Conservation (phyloP, 2,329 filamentous ascomycete genomes). For the Fusarium sp. region DNA sequence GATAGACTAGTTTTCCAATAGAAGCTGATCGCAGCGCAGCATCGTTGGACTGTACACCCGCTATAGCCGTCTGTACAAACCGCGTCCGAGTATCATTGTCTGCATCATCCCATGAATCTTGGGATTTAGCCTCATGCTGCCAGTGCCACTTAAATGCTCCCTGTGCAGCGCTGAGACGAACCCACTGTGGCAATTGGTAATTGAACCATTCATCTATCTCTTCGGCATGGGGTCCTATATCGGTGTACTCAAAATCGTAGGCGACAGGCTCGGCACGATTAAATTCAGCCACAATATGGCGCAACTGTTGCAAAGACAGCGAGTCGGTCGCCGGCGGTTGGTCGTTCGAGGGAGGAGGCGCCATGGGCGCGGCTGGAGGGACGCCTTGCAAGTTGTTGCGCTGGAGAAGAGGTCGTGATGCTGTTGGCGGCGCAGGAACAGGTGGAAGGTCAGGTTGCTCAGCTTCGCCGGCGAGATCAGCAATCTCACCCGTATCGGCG, state of each 20-base stretch:
- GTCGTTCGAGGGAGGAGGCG: constrained; percentile 46
- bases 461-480: constrained; percentile 51
- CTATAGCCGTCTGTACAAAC: constrained; percentile 69
- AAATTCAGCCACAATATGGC: constrained; percentile 79
- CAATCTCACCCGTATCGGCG: constrained; percentile 57
- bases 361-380: constrained; percentile 46
- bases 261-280: constrained; percentile 75
- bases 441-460: constrained; percentile 55
- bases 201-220: constrained; percentile 99
- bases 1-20: constrained; percentile 69
- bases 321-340: constrained; percentile 70
- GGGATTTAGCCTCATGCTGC: constrained; percentile 62
- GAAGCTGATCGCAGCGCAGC: constrained; percentile 63
- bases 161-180: constrained; percentile 80
- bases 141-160: constrained; percentile 83
- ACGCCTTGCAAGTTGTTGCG: constrained; percentile 48
- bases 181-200: constrained; percentile 88
- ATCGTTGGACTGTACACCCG: constrained; percentile 58
- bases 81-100: constrained; percentile 65
- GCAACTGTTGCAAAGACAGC: constrained; percentile 79
- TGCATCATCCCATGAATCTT: constrained; percentile 73
- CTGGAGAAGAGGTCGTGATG: constrained; percentile 45
- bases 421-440: constrained; percentile 46
- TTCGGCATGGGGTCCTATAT: constrained; percentile 79
- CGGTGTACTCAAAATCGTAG: constrained; percentile 88